Conservation (phyloP, 2,329 filamentous ascomycete species). For the Paracoccidioides brasiliensis region DNA sequence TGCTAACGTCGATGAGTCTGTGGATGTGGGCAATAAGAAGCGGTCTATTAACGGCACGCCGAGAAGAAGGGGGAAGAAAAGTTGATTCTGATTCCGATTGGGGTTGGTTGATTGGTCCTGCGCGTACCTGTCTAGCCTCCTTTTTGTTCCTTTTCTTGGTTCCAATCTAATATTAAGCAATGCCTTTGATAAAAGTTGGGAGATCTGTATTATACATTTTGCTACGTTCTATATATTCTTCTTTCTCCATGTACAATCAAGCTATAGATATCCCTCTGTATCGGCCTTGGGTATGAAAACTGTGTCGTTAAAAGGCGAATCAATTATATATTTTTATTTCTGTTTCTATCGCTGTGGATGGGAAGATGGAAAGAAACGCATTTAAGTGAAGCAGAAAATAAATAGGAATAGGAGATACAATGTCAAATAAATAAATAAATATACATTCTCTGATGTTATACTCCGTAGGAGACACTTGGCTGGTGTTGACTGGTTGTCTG, state of each 20-base stretch:
- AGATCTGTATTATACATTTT: background rate
- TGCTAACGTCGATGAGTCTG: background rate
- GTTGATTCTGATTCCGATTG: background rate
- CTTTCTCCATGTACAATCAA: background rate
- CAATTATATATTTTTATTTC: no score
- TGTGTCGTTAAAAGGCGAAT: no score
- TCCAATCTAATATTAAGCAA: background rate
- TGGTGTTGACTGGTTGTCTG: no score
- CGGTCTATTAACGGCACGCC: background rate
- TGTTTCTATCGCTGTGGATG: no score
- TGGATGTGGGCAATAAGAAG: background rate
- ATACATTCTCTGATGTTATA: no score
- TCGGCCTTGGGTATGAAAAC: no score
- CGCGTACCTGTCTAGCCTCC: background rate
- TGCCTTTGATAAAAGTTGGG: background rate
- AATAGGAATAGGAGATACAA: no score
- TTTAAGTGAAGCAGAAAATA: no score
- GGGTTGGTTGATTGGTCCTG: background rate
- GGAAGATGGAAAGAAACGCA: no score
- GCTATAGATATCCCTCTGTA: background rate
- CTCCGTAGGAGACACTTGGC: no score
- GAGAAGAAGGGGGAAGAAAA: background rate
- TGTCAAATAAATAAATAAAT: no score
- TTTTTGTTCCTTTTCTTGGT: background rate
- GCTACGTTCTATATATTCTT: background rate